These are phyloP conservation scores for Pleurozium schreberi DNA, from an alignment of 225 moss, liverwort and hornwort species.

Conservation along the genomic window DNA sequence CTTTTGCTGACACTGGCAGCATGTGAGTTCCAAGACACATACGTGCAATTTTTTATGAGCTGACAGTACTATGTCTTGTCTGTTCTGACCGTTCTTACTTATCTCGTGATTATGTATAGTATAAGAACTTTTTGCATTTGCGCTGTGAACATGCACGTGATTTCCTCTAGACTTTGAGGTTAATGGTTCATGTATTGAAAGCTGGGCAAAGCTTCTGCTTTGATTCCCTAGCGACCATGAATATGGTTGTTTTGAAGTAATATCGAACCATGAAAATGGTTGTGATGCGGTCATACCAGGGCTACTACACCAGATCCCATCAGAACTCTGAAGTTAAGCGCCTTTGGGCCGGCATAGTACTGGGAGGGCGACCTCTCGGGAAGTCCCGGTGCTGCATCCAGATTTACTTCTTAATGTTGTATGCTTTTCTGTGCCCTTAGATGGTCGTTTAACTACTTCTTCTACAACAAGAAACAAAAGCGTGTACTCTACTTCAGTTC, in stretches of 20 bases:
- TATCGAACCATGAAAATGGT: background rate
- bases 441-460: conserved; percentile 97
- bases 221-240: background rate
- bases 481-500: conserved; percentile 95
- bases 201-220: background rate
- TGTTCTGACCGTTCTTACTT: background rate
- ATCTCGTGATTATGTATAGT: background rate
- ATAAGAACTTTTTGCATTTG: background rate
- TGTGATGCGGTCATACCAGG: conserved; percentile 44
- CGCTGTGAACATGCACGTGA: background rate
- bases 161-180: background rate
- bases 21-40: conserved; percentile 55
- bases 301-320: conserved; percentile 48
- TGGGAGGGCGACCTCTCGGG: conserved; percentile 34
- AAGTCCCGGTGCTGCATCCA: conserved; percentile 49
- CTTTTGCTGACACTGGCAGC: conserved; percentile 91
- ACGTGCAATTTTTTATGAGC: background rate
- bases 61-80: background rate
- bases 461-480: conserved; percentile 98
- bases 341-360: conserved; percentile 46
- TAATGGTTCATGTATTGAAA: background rate
- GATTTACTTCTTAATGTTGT: conserved; percentile 10
- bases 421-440: conserved; percentile 36
- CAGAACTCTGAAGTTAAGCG: conserved; percentile 50
- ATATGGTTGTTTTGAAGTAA: background rate